A percentile compares a stretch with the other conserved stretches of the same genome.
phyloP scores from a whole-genome alignment of 1,284 basidiomycete genomes.

The Kwoniella shivajii region DNA sequence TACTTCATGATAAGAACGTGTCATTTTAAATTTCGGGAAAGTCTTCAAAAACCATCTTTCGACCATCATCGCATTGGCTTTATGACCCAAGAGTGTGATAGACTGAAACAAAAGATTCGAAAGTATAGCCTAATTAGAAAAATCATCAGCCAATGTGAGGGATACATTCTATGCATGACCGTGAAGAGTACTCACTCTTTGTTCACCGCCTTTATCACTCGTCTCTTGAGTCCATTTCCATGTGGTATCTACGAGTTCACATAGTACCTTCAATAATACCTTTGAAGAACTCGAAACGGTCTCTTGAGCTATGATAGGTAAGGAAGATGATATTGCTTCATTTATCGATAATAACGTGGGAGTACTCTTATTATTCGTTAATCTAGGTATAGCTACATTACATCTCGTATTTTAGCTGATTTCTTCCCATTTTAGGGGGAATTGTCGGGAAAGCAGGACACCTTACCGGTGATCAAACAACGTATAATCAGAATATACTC shows the following conservation, averaged over 20 bases:
- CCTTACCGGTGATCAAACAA: conserved; percentile 29
- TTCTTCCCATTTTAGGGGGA: too few species aligned
- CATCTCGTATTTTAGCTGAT: too few species aligned
- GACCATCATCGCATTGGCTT: conserved; percentile 26
- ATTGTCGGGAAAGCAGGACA: not conserved
- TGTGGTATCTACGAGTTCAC: conserved; percentile 19
- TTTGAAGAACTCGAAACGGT: conserved; percentile 22
- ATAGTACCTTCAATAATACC: conserved; percentile 15
- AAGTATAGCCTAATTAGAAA: conserved; percentile 30
- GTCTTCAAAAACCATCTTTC: conserved; percentile 35
- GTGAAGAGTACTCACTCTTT: conserved; percentile 25
- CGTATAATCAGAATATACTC: conserved; percentile 62
- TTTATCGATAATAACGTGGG: conserved; percentile 26
- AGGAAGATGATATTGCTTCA: conserved; percentile 10
- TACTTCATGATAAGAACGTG: conserved; percentile 7
- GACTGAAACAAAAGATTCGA: conserved; percentile 29
- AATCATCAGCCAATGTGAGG: not conserved
- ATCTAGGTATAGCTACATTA: conserved; percentile 32
- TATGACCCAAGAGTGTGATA: conserved; percentile 31
- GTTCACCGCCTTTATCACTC: conserved; percentile 39
- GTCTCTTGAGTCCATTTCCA: conserved; percentile 36
- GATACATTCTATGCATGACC: not conserved
- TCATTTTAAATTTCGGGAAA: conserved; percentile 29
- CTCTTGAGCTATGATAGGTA: conserved; percentile 26
- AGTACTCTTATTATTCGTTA: conserved; percentile 33